A percentile compares a stretch with the other conserved stretches of the same genome.
phyloP scores from a whole-genome alignment of 371 early-diverging fungal genomes.

The Caulochytrium protostelioides region DNA sequence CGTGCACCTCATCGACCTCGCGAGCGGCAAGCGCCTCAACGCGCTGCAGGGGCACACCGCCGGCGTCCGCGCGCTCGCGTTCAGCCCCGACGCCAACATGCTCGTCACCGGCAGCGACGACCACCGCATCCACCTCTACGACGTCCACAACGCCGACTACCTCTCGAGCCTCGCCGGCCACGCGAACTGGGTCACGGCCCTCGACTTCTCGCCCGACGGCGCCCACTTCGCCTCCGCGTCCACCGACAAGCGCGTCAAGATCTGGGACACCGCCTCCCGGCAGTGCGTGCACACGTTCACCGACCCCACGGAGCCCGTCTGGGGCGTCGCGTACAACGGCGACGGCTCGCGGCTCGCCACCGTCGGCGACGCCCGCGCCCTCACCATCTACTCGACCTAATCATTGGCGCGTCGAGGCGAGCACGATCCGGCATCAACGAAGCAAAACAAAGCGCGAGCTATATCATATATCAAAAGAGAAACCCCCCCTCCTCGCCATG shows the following conservation, averaged over 20 bases:
- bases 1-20: conserved; percentile 45
- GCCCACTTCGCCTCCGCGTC: conserved; percentile 48
- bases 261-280: conserved; percentile 52
- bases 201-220: conserved; percentile 44
- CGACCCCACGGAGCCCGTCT: conserved; percentile 44
- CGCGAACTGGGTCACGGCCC: conserved; percentile 47
- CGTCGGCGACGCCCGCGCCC: conserved; percentile 42
- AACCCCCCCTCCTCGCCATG: too few species aligned
- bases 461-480: too few species aligned
- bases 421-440: too few species aligned
- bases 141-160: conserved; percentile 48
- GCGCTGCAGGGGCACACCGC: conserved; percentile 50
- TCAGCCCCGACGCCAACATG: conserved; percentile 45
- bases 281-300: conserved; percentile 61
- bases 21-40: conserved; percentile 40
- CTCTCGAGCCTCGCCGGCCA: conserved; percentile 53
- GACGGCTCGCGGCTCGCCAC: conserved; percentile 50
- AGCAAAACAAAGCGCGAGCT: too few species aligned
- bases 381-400: conserved; percentile 25
- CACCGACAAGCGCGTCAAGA: conserved; percentile 52
- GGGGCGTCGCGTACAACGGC: conserved; percentile 49
- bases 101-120: conserved; percentile 59
- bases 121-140: conserved; percentile 55
- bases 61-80: conserved; percentile 46
- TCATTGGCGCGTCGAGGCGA: too few species aligned